Base-by-base conservation (phyloP, 176 grass and related monocot genomes). In the Stipa capillata region DNA sequence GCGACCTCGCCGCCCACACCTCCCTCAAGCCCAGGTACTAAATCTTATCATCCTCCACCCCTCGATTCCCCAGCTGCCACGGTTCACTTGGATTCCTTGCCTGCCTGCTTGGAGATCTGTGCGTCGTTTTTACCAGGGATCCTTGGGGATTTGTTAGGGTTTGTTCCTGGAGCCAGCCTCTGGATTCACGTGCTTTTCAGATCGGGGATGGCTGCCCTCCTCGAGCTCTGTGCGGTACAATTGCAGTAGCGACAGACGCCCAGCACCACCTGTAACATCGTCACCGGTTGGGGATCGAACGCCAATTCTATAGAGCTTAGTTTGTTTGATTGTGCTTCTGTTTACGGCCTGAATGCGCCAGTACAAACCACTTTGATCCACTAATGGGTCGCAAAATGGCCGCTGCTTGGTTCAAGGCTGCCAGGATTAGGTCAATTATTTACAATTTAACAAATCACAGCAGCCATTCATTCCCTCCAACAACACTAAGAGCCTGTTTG, bases 21-120 rank as follows among this genome's bases (percentile, higher is more conserved):
- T 43, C 72, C 76, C 96, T 99, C 90, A 99, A 99, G 81, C 88
- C 96, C 66, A 99, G 96, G 96, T 97, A 33, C n/a, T n/a, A 60
- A 2, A 3, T 9, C 24, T 5, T 11, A 1, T 12, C 23, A 4
- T 55, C 6, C 5, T 23, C 44, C 25, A 25, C 20, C 25, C 31
- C 21, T 50, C 6, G n/a, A 32, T 13, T 2, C 58, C n/a, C n/a
- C n/a, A n/a, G n/a, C n/a, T n/a, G n/a, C 21, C 1, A 8, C 47
- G 18, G 11, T 13, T 17, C 50, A 0, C 41, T 50, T 20, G 8
- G 41, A 29, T 5, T 44, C 3, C 14, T 11, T 55, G 23, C 17
- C 1, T 15, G 7, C 10, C 29, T 35, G 1, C 0, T 13, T 53
- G 0, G n/a, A 27, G 42, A 55, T 55, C 53, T 17, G n/a, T n/a